These are phyloP conservation scores for Tilletia caries DNA, from an alignment of 1,284 basidiomycete genomes.

Conservation along the genomic window DNA sequence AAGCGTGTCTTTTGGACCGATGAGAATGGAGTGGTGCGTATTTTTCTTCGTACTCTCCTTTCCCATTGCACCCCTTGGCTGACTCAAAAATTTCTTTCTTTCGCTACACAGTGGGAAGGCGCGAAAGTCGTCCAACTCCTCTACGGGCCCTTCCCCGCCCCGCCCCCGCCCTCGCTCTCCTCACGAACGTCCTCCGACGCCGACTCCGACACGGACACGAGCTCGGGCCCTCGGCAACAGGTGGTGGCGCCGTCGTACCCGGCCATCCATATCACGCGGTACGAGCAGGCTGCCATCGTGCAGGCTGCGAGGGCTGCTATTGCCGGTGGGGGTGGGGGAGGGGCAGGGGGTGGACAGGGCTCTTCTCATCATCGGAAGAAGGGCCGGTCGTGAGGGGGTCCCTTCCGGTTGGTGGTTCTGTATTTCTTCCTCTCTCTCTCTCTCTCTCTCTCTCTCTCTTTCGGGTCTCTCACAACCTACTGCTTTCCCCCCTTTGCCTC, in stretches of 20 bases:
- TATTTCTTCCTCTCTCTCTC: too few species aligned
- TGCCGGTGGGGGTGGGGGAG: neutral
- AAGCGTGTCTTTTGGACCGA: conserved; percentile 30
- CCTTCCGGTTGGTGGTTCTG: too few species aligned
- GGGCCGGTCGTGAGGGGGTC: neutral
- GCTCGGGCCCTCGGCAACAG: neutral
- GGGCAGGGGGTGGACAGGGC: neutral
- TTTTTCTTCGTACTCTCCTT: neutral
- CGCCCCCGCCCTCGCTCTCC: neutral
- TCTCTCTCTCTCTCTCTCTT: neutral
- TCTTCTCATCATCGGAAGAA: neutral
- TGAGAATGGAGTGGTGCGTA: conserved; percentile 16
- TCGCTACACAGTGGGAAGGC: conserved; percentile 19
- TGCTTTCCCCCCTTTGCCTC: too few species aligned
- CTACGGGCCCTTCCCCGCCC: conserved; percentile 16
- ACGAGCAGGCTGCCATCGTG: conserved; percentile 25
- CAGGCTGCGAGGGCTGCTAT: neutral
- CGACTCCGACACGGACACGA: conserved; percentile 1
- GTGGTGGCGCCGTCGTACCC: conserved; percentile 8
- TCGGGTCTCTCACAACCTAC: too few species aligned
- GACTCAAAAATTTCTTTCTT: neutral
- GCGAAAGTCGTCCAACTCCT: conserved; percentile 24
- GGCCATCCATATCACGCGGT: conserved; percentile 25
- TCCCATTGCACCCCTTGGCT: neutral
- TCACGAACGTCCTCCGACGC: neutral